Conservation (phyloP, 2,329 filamentous ascomycete genomes). For the Davidsoniella virescens region DNA sequence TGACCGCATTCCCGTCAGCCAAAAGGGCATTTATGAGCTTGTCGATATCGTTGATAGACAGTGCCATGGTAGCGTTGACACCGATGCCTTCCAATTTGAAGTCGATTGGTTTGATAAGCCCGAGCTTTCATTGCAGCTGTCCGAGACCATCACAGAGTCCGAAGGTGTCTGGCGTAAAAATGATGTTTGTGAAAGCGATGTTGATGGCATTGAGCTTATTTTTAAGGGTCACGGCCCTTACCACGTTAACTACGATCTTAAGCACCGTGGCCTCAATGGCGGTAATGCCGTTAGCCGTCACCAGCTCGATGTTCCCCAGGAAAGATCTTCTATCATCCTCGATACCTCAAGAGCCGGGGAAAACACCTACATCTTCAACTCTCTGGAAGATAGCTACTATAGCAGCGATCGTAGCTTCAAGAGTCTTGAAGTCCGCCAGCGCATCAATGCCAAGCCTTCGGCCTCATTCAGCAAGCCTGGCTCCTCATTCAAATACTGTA, state of each 20-base stretch:
- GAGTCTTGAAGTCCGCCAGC: constrained; percentile 60
- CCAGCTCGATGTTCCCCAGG: constrained; percentile 59
- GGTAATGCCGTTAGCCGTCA: constrained; percentile 49
- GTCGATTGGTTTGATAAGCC: constrained; percentile 79
- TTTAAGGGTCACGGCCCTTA: constrained; percentile 69
- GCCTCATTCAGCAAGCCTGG: constrained; percentile 73
- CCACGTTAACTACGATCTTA: constrained; percentile 65
- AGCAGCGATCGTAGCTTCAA: constrained; percentile 51
- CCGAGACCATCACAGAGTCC: constrained; percentile 38
- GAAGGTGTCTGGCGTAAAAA: constrained; percentile 50
- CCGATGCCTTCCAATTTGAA: constrained; percentile 55
- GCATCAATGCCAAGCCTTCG: constrained; percentile 66
- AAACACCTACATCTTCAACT: constrained; percentile 74
- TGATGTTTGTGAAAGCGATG: constrained; percentile 85
- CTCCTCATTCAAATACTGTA: constrained; percentile 90
- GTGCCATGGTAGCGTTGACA: constrained; percentile 69
- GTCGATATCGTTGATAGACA: constrained; percentile 59
- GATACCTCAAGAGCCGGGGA: constrained; percentile 70
- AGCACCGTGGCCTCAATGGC: constrained; percentile 52
- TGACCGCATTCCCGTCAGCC: constrained; percentile 47
- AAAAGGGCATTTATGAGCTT: constrained; percentile 65
- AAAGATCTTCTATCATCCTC: constrained; percentile 64
- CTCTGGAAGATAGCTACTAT: constrained; percentile 75
- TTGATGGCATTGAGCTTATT: constrained; percentile 70
- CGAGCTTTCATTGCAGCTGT: constrained; percentile 47